Conservation (phyloP, 208 protist species). For the Sergeia podlipaevii region DNA sequence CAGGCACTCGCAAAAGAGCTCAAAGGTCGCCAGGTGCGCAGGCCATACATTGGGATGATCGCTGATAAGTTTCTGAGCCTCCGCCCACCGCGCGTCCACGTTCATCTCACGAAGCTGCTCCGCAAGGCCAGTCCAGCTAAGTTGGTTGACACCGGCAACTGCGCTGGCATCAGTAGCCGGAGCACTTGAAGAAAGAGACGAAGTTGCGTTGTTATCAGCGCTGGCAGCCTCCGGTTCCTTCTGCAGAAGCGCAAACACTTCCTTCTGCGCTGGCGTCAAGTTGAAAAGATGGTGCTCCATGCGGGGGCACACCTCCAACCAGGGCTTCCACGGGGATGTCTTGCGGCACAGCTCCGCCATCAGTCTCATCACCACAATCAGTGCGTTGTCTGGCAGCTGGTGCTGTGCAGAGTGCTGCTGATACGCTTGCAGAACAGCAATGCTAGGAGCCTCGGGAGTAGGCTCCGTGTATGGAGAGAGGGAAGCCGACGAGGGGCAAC, state of each 20-base stretch:
- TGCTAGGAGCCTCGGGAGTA: conserved; percentile 20
- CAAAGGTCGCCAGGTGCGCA: conserved; percentile 23
- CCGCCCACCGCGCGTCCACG: conserved; percentile 38
- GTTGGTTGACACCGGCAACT: not conserved
- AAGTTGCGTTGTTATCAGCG: not conserved
- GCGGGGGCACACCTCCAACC: conserved; percentile 71
- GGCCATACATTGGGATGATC: conserved; percentile 53
- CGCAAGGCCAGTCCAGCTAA: conserved; percentile 44
- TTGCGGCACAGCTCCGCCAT: conserved; percentile 60
- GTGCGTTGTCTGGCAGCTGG: conserved; percentile 27
- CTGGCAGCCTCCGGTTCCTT: not conserved
- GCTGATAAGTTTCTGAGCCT: conserved; percentile 43
- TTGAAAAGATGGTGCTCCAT: conserved; percentile 77
- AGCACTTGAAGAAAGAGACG: not conserved
- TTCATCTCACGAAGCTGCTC: conserved; percentile 64
- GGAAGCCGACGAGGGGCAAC: conserved; percentile 47
- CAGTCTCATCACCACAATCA: conserved; percentile 66
- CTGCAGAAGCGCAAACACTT: conserved; percentile 28
- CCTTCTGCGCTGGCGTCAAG: conserved; percentile 19
- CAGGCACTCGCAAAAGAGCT: conserved; percentile 66
- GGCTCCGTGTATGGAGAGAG: conserved; percentile 72
- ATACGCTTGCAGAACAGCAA: conserved; percentile 31
- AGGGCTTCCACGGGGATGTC: conserved; percentile 50
- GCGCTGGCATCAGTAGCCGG: not conserved
- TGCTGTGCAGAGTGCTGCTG: conserved; percentile 2